Evolutionary conservation across 768 basidiomycete species (phyloP).

Genomic region (Xerocomus potaroensis): DNA sequence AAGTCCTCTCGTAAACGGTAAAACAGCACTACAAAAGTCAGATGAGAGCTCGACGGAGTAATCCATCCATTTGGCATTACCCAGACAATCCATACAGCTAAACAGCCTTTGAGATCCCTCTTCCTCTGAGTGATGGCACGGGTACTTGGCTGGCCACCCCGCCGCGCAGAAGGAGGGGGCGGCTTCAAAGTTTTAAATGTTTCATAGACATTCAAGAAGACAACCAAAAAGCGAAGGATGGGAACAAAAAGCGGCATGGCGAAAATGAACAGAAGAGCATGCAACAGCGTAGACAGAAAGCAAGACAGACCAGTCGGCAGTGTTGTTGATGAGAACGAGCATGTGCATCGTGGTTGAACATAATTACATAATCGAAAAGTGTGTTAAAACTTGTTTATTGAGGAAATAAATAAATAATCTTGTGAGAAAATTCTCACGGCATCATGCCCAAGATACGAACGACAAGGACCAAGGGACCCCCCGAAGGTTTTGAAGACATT

Average conservation of each 20-base stretch:
- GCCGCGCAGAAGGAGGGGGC: conserved; percentile 49
- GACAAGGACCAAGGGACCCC: conserved; percentile 87
- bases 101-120: conserved; percentile 78
- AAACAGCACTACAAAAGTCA: conserved; percentile 55
- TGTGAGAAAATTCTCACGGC: conserved; percentile 20
- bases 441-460: conserved; percentile 93
- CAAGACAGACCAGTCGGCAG: not conserved
- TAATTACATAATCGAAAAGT: conserved; percentile 19
- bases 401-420: too few species aligned
- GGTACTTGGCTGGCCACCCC: conserved; percentile 56
- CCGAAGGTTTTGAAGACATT: conserved; percentile 95
- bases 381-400: not conserved
- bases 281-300: conserved; percentile 1
- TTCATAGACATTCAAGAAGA: conserved; percentile 78
- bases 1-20: conserved; percentile 59
- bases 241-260: conserved; percentile 68
- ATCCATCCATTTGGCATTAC: conserved; percentile 38
- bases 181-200: conserved; percentile 78
- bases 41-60: conserved; percentile 9
- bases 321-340: too few species aligned
- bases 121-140: conserved; percentile 73
- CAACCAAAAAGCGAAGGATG: conserved; percentile 60
- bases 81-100: conserved; percentile 86
- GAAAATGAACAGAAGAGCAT: conserved; percentile 9
- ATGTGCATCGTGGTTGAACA: conserved; percentile 9